phyloP scores from a whole-genome alignment of 2,329 filamentous ascomycete genomes.

The Trichoderma citrinoviride region DNA sequence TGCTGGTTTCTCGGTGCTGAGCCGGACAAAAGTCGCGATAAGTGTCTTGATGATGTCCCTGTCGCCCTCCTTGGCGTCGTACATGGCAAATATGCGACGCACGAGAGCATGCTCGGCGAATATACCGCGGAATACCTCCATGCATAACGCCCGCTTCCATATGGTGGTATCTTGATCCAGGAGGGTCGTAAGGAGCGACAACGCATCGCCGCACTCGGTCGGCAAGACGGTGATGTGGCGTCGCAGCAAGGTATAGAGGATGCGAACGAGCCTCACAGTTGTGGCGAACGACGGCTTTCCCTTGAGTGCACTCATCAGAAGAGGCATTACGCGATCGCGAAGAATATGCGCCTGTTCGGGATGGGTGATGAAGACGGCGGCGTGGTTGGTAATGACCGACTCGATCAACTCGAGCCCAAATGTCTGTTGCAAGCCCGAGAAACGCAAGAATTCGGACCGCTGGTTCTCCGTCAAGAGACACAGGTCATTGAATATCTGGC shows the following conservation, averaged over 20 bases:
- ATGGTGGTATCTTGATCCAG: constrained; percentile 78
- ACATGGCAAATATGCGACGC: constrained; percentile 75
- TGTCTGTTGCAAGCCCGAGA: constrained; percentile 73
- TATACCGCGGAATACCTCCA: constrained; percentile 85
- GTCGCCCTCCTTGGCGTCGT: constrained; percentile 69
- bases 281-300: constrained; percentile 77
- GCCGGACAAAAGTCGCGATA: constrained; percentile 82
- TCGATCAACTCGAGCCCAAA: constrained; percentile 92
- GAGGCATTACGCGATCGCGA: constrained; percentile 74
- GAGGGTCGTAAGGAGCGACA: constrained; percentile 78
- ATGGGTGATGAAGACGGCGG: constrained; percentile 73
- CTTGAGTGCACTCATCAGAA: constrained; percentile 73
- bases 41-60: constrained; percentile 78
- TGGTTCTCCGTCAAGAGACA: constrained; percentile 85
- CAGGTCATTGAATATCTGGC: constrained; percentile 81
- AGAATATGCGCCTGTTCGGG: constrained; percentile 79
- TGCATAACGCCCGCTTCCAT: constrained; percentile 87
- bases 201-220: constrained; percentile 76
- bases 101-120: constrained; percentile 79
- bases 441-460: constrained; percentile 75
- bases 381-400: constrained; percentile 82
- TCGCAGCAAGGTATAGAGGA: constrained; percentile 77
- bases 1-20: constrained; percentile 85
- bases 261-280: constrained; percentile 76
- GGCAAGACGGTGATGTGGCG: constrained; percentile 73